phyloP scores from a whole-genome alignment of 495 filamentous ascomycete genomes.

The Talaromyces thailandensis region DNA sequence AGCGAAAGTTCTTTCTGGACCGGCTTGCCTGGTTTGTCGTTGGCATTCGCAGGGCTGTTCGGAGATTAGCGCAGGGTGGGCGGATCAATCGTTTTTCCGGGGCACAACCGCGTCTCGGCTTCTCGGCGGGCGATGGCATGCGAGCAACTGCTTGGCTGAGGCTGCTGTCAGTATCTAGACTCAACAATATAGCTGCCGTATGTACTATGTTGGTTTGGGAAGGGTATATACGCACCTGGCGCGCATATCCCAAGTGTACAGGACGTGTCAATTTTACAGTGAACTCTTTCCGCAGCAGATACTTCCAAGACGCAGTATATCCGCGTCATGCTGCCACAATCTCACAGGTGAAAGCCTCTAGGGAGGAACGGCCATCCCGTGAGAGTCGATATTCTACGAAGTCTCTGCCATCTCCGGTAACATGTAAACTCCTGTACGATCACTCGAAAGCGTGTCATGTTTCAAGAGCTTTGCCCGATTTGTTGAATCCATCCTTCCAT shows the following conservation, averaged over 20 bases:
- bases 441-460: not conserved
- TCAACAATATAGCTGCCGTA: not conserved
- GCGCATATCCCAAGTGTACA: not conserved
- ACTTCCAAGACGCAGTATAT: not conserved
- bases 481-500: not conserved
- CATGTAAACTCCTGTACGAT: not conserved
- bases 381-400: constrained; percentile 2
- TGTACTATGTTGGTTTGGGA: not conserved
- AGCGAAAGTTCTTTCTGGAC: constrained; percentile 1
- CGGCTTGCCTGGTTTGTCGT: constrained; percentile 15
- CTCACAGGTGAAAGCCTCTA: not conserved
- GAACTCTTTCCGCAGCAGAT: not conserved
- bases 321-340: not conserved
- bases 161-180: not conserved
- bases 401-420: not conserved
- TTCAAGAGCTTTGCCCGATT: not conserved
- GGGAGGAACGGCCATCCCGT: not conserved
- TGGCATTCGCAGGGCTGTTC: constrained; percentile 23
- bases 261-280: not conserved
- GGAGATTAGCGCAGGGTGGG: constrained; percentile 15
- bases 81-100: constrained; percentile 37
- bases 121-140: too few species aligned
- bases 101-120: not conserved
- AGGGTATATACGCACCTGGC: constrained; percentile 7
- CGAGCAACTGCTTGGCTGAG: not conserved